These are phyloP conservation scores for Talaromyces sp. DNA, from an alignment of 2,329 filamentous ascomycete species.

Conservation along the genomic window DNA sequence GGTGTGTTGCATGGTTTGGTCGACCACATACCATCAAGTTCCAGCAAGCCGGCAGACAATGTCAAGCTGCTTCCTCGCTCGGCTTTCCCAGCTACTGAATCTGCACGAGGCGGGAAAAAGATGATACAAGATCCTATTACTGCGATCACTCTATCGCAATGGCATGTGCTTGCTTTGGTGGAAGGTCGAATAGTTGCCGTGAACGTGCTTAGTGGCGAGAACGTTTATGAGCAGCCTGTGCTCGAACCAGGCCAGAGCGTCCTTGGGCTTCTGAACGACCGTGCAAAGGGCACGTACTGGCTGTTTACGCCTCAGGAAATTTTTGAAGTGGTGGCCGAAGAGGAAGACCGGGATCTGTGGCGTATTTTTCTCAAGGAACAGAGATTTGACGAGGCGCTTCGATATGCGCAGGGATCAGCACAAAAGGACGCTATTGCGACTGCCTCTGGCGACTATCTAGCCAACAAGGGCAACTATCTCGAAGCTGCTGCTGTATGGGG, in stretches of 20 bases:
- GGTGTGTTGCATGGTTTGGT: slow-evolving; percentile 86
- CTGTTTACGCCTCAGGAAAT: slow-evolving; percentile 87
- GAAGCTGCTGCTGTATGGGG: slow-evolving; percentile 90
- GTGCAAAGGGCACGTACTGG: slow-evolving; percentile 97
- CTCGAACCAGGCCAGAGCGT: slow-evolving; percentile 72
- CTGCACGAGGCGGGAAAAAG: slow-evolving; percentile 58
- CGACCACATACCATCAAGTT: slow-evolving; percentile 60
- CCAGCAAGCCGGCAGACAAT: slow-evolving; percentile 69
- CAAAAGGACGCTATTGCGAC: slow-evolving; percentile 91
- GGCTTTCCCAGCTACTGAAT: slow-evolving; percentile 65
- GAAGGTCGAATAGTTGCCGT: slow-evolving; percentile 78
- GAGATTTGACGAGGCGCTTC: slow-evolving; percentile 81
- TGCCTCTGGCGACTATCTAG: slow-evolving; percentile 83
- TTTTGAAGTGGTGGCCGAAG: slow-evolving; percentile 83
- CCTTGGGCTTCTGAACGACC: slow-evolving; percentile 80
- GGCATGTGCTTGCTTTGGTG: slow-evolving; percentile 81
- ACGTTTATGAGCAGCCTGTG: slow-evolving; percentile 84
- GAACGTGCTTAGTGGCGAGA: slow-evolving; percentile 77
- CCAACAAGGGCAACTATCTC: slow-evolving; percentile 71
- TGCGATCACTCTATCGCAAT: slow-evolving; percentile 81
- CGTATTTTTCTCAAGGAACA: slow-evolving; percentile 83
- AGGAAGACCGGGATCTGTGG: slow-evolving; percentile 92
- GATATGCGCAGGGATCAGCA: slow-evolving; percentile 70
- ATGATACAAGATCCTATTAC: slow-evolving; percentile 66
- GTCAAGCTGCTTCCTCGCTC: slow-evolving; percentile 71